Evolutionary conservation across 495 filamentous ascomycete genomes (phyloP).

Genomic region (Mytilinidion resinicola): DNA sequence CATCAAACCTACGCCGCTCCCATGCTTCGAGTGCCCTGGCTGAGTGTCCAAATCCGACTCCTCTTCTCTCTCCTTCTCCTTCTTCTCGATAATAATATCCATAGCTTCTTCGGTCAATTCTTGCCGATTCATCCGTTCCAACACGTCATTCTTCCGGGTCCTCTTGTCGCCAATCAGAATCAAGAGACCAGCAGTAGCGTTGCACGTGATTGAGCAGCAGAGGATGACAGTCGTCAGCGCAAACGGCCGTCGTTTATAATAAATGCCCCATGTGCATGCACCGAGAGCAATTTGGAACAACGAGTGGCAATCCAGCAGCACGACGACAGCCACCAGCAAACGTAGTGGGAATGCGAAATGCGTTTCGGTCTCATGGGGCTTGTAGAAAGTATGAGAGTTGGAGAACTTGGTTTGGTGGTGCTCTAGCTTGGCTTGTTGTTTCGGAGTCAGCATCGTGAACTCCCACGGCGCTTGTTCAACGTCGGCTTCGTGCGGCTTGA

Average conservation of each 20-base stretch:
- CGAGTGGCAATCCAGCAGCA: constrained; percentile 69
- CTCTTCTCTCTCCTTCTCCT: constrained; percentile 30
- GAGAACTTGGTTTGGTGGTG: constrained; percentile 71
- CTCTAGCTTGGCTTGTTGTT: constrained; percentile 56
- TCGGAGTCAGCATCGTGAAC: constrained; percentile 54
- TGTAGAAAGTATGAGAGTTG: constrained; percentile 76
- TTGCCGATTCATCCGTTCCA: constrained; percentile 66
- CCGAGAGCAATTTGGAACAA: constrained; percentile 70
- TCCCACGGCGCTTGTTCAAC: constrained; percentile 40
- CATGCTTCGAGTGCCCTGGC: no score
- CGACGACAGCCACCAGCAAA: constrained; percentile 62
- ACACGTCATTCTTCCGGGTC: constrained; percentile 74
- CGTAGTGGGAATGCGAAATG: constrained; percentile 71
- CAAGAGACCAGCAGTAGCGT: constrained; percentile 62
- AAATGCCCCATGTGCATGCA: constrained; percentile 65
- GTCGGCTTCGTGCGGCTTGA: constrained; percentile 31
- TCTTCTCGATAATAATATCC: constrained; percentile 60
- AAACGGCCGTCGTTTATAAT: constrained; percentile 54
- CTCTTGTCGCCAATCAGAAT: constrained; percentile 66
- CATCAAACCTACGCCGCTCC: no score
- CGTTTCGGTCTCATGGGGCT: constrained; percentile 73
- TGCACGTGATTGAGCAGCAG: constrained; percentile 65
- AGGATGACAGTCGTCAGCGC: constrained; percentile 74
- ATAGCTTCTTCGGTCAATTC: constrained; percentile 67
- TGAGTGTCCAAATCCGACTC: neutral